Base-by-base conservation (phyloP, 2,329 filamentous ascomycete genomes). In the Diaporthe citrichinensis region DNA sequence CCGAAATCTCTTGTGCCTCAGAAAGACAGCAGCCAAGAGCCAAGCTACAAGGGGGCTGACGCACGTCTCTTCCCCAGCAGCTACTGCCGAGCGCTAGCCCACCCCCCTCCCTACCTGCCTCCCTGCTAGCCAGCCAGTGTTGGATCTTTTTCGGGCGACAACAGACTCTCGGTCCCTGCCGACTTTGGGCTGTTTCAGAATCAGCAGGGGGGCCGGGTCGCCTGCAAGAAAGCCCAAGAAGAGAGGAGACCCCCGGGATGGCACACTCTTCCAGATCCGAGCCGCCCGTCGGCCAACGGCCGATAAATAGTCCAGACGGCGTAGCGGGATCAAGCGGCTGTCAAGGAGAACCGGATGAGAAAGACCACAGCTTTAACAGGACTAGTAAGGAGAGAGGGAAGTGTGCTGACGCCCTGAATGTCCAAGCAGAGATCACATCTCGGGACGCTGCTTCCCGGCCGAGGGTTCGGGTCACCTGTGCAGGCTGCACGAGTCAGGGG, bases 401-500 rank as follows among this genome's bases (percentile, higher is more conserved):
- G 23, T n/a, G 44, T 68, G 51, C 51, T 55, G 44, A 51, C 28
- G 28, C 46, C 46, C 4, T n/a, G 31, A 49, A n/a, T 44, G 44
- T 20, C 31, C 12, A 25, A 39, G 23, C 46, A 53, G 12, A 41
- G 20, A 55, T 69, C 49, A 8, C 31, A 4, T 39, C 65, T 28
- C 65, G 65, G 65, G 23, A 69, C n/a, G 10, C 46, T 28, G 14
- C 23, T 1, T 69, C 25, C 65, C 65, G 65, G 65, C 34, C 28
- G 65, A 55, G 65, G 65, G 65, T 69, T 69, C 49, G 34, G 65
- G 65, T 69, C 65, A 68, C 31, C 39, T 46, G 58, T 17, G 8
- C n/a, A 12, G 17, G 9, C 44, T 7, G 9, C 23, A 53, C 41
- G 46, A 53, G 31, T 68, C 44, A 68, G 28, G 62, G 62, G 62